phyloP scores from a whole-genome alignment of 208 protist species.

The Porcisia hertigi region DNA sequence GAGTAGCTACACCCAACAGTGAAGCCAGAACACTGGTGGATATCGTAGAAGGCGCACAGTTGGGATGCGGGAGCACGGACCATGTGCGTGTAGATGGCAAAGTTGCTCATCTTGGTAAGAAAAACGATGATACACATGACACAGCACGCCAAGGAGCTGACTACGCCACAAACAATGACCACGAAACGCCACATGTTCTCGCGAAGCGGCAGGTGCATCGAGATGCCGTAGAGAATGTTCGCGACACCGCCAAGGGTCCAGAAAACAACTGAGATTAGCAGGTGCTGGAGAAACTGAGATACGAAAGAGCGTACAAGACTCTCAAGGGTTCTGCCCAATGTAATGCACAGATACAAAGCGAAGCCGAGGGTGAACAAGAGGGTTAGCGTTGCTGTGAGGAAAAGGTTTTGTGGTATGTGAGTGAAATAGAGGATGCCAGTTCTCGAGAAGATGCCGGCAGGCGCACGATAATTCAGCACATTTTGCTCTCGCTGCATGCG shows the following conservation, averaged over 20 bases:
- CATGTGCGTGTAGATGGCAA: neutral
- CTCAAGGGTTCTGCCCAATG: neutral
- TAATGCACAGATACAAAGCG: conserved; percentile 2
- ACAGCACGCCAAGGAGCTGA: conserved; percentile 27
- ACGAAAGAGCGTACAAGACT: neutral
- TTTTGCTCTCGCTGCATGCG: conserved; percentile 11
- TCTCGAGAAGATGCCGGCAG: conserved; percentile 43
- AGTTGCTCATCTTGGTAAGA: neutral
- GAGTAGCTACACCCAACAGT: neutral
- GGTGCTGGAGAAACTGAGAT: neutral
- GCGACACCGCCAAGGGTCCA: conserved; percentile 11
- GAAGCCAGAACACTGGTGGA: conserved; percentile 4
- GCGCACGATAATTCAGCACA: conserved; percentile 37
- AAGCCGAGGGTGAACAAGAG: conserved; percentile 26
- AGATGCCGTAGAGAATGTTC: conserved; percentile 15
- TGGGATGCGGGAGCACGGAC: neutral
- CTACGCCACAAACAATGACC: neutral
- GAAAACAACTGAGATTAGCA: conserved; percentile 1
- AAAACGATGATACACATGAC: conserved; percentile 3
- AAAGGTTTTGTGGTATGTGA: conserved; percentile 49
- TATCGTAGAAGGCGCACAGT: conserved; percentile 10
- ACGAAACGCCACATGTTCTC: conserved; percentile 4
- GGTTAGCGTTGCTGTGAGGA: conserved; percentile 43
- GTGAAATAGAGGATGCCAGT: conserved; percentile 73
- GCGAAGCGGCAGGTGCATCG: conserved; percentile 45